These are phyloP conservation scores for Graphiopsis chlorocephala DNA, from an alignment of 2,329 filamentous ascomycete genomes.

Conservation along the genomic window DNA sequence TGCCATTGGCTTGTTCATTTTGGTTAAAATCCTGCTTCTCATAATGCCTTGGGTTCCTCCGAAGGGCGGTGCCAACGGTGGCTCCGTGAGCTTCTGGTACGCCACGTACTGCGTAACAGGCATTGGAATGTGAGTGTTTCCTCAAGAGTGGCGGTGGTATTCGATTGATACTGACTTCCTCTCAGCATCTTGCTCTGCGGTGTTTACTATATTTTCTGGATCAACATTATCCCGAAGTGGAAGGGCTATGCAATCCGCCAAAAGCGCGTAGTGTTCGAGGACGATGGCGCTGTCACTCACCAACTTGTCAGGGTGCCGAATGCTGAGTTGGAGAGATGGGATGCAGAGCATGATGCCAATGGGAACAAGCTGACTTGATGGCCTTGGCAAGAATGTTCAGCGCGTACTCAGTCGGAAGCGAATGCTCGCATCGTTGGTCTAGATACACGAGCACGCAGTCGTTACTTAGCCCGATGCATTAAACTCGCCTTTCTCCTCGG, in stretches of 20 bases:
- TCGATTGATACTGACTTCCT: not conserved
- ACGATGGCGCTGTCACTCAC: conserved; percentile 50
- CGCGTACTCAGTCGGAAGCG: not conserved
- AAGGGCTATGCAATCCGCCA: conserved; percentile 56
- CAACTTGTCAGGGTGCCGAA: conserved; percentile 55
- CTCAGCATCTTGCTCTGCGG: conserved; percentile 52
- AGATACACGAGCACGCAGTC: not conserved
- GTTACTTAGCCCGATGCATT: not conserved
- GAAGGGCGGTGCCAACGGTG: conserved; percentile 55
- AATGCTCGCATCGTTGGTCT: not conserved
- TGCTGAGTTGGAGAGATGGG: conserved; percentile 54
- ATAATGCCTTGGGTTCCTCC: conserved; percentile 73
- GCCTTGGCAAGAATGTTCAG: not conserved
- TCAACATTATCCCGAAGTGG: conserved; percentile 53
- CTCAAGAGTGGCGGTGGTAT: not conserved
- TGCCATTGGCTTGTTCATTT: conserved; percentile 58
- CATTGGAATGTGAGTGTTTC: conserved; percentile 56
- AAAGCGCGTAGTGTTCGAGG: conserved; percentile 32
- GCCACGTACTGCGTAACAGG: conserved; percentile 66
- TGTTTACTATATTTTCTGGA: conserved; percentile 60
- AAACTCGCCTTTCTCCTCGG: not conserved
- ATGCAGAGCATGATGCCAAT: conserved; percentile 54
- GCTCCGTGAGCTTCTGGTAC: conserved; percentile 72
- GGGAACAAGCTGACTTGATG: conserved; percentile 14
- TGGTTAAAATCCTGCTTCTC: conserved; percentile 60